Percentiles rank a stretch among this genome's conserved stretches.
These are phyloP conservation scores for Strigomonas culicis DNA, from an alignment of 208 protist genomes.

Conservation along the genomic window DNA sequence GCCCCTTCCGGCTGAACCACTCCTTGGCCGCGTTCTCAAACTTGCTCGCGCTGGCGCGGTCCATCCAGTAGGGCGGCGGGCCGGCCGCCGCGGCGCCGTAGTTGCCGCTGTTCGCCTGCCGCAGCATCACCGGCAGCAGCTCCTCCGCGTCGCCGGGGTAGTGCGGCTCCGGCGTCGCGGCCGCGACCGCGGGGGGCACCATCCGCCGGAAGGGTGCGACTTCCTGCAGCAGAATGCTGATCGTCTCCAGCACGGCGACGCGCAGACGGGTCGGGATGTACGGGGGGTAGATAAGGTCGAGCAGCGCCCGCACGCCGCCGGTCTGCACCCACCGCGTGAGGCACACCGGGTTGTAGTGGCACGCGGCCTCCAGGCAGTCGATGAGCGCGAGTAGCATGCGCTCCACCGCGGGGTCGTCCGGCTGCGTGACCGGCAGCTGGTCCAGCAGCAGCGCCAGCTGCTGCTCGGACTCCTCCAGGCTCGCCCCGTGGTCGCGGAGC, in stretches of 20 bases:
- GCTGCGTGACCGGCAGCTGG: conserved; percentile 3
- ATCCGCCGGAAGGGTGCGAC: conserved; percentile 67
- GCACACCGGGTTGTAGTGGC: conserved; percentile 82
- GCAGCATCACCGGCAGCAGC: conserved; percentile 61
- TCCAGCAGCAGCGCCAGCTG: conserved; percentile 4
- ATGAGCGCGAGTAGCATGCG: conserved; percentile 63
- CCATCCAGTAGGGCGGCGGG: conserved; percentile 56
- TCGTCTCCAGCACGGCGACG: conserved; percentile 62
- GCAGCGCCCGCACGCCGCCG: conserved; percentile 58
- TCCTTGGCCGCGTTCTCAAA: conserved; percentile 80
- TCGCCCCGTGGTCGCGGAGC: neutral
- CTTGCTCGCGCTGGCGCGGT: conserved; percentile 82
- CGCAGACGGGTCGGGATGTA: conserved; percentile 66
- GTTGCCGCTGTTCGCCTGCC: conserved; percentile 57
- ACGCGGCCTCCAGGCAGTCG: conserved; percentile 77
- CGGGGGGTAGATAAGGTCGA: conserved; percentile 68
- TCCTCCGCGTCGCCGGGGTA: conserved; percentile 19
- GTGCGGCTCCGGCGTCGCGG: neutral
- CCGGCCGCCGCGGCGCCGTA: conserved; percentile 19
- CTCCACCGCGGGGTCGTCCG: conserved; percentile 29
- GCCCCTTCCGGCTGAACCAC: conserved; percentile 77
- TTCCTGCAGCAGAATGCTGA: conserved; percentile 86
- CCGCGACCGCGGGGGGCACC: conserved; percentile 15
- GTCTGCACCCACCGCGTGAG: conserved; percentile 71
- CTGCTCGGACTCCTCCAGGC: conserved; percentile 6